Conservation (phyloP, 345 rosid species). For the Gossypium ekmanianum region DNA sequence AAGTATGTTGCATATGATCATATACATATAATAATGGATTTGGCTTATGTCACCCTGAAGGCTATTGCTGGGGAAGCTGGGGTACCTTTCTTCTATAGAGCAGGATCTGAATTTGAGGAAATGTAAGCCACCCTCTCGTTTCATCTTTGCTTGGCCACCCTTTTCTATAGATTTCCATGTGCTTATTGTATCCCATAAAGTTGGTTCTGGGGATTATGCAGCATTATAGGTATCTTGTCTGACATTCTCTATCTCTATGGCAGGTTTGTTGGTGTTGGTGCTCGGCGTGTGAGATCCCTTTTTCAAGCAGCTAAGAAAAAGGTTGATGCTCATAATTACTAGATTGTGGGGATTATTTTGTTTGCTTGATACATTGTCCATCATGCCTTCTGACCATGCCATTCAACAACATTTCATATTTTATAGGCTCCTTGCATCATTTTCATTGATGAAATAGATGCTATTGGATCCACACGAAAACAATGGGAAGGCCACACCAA, state of each 20-base stretch:
- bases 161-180: neutral
- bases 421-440: constrained; percentile 85
- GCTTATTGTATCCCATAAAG: constrained; percentile 9
- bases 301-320: constrained; percentile 16
- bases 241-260: constrained; percentile 20
- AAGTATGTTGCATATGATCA: neutral
- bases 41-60: constrained; percentile 38
- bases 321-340: constrained; percentile 6
- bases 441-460: constrained; percentile 98
- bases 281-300: constrained; percentile 17
- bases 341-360: neutral
- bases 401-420: neutral
- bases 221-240: constrained; percentile 2
- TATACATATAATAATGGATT: neutral
- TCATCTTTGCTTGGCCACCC: neutral
- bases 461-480: constrained; percentile 94
- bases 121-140: constrained; percentile 53
- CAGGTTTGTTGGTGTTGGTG: constrained; percentile 94
- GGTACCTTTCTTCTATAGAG: constrained; percentile 95
- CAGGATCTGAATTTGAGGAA: constrained; percentile 99
- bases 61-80: constrained; percentile 99
- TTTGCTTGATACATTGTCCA: neutral
- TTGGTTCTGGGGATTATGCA: constrained; percentile 1
- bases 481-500: constrained; percentile 99
- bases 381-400: neutral